These are phyloP conservation scores for Globisporangium iwayamae DNA, from an alignment of 352 stramenopile species.

Conservation along the genomic window DNA sequence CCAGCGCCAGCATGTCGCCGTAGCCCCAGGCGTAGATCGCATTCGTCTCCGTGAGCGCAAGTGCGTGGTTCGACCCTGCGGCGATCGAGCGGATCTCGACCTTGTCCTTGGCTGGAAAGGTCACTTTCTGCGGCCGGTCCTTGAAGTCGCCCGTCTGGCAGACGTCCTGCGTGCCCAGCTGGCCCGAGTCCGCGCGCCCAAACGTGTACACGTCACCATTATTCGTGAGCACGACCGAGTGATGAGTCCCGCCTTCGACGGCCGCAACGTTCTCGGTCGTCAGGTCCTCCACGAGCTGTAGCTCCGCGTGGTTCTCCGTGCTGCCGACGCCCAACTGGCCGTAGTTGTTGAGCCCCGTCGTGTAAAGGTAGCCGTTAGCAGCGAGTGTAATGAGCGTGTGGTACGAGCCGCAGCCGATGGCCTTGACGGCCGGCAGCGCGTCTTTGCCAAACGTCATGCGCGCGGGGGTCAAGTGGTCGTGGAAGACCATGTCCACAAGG, in stretches of 20 bases:
- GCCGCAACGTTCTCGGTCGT: conserved; percentile 53
- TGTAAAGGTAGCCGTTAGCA: conserved; percentile 84
- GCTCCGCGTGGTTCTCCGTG: conserved; percentile 59
- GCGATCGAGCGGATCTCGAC: conserved; percentile 37
- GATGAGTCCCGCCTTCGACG: conserved; percentile 90
- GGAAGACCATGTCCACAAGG: conserved; percentile 70
- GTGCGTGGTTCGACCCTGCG: conserved; percentile 85
- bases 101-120: conserved; percentile 26
- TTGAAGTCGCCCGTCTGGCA: conserved; percentile 78
- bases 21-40: conserved; percentile 90
- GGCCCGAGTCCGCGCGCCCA: conserved; percentile 92
- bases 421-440: conserved; percentile 56
- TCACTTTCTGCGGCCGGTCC: conserved; percentile 72
- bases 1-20: conserved; percentile 89
- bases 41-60: conserved; percentile 75
- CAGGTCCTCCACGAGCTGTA: conserved; percentile 76
- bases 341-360: conserved; percentile 95
- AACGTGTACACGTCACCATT: conserved; percentile 90
- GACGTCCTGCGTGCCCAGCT: conserved; percentile 85
- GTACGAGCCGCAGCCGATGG: conserved; percentile 87
- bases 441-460: conserved; percentile 56
- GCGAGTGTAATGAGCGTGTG: conserved; percentile 75
- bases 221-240: conserved; percentile 90
- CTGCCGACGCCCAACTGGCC: conserved; percentile 94
- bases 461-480: conserved; percentile 75